phyloP scores from a whole-genome alignment of 768 basidiomycete genomes.

The Collybia mongolica region DNA sequence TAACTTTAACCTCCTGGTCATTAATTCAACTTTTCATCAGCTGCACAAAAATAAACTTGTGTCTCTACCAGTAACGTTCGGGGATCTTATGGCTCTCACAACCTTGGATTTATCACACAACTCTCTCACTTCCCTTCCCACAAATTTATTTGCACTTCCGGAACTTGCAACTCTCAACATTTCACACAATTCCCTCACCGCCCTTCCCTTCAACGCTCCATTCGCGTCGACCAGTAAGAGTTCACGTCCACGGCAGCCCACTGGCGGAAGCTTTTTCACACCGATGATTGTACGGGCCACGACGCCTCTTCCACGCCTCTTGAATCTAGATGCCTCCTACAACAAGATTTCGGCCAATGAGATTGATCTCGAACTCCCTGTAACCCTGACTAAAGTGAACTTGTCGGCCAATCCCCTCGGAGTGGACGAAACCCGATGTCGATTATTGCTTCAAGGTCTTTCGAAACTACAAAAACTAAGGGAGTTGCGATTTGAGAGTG shows the following conservation, averaged over 20 bases:
- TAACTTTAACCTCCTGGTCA: background rate
- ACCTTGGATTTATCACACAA: constrained; percentile 77
- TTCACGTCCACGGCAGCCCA: constrained; percentile 25
- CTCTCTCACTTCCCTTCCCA: constrained; percentile 58
- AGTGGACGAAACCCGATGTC: constrained; percentile 24
- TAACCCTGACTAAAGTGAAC: constrained; percentile 54
- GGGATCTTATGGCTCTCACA: constrained; percentile 66
- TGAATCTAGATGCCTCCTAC: constrained; percentile 61
- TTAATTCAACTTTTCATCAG: constrained; percentile 32
- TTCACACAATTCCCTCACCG: constrained; percentile 64
- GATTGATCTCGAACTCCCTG: constrained; percentile 58
- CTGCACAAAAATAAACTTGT: constrained; percentile 73
- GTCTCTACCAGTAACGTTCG: constrained; percentile 61
- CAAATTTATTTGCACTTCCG: constrained; percentile 66
- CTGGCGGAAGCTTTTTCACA: constrained; percentile 60
- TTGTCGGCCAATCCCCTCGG: constrained; percentile 70
- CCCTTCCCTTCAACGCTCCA: constrained; percentile 61
- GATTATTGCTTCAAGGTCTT: constrained; percentile 45
- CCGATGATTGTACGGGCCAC: constrained; percentile 61
- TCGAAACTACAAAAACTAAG: constrained; percentile 49
- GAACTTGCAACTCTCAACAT: constrained; percentile 64
- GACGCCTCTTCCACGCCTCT: constrained; percentile 63
- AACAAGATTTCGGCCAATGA: constrained; percentile 59
- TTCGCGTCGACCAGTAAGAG: constrained; percentile 35
- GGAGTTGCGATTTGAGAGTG: constrained; percentile 53